Base-by-base conservation (phyloP, 768 basidiomycete species). In the Erythrobasidium yunnanense region DNA sequence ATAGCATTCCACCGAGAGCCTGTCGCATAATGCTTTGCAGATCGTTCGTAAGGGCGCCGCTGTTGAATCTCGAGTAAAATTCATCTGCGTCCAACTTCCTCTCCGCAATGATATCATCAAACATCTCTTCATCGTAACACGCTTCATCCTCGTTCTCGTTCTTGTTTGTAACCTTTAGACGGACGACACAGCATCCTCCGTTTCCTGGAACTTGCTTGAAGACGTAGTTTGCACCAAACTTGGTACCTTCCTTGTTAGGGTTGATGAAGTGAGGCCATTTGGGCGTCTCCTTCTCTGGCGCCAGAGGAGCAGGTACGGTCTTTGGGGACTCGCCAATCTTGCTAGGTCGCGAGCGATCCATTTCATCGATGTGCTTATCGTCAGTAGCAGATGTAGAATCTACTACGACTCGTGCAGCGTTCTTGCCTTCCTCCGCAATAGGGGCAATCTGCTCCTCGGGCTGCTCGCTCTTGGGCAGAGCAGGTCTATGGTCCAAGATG, bases 11-110 rank as follows among this genome's bases (percentile, higher is more conserved):
- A 22, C 84, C 84, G 53, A 99, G 78, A 22, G 92, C 95, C 77
- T 97, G 95, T 68, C 95, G 81, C 89, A 89, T 95, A 70, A 99
- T 87, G 76, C 93, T 92, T 75, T 84, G 85, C 71, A 97, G 78
- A 77, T 99, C 95, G 66, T 95, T 90, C 72, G 83, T 88, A 73
- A 93, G 85, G 15, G 87, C 84, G 2, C 90, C 90, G 70, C 85
- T 81, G 42, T 85, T 84, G 58, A 97, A 81, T 3, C 82, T 80
- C 42, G 81, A 80, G 76, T 96, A 99, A 75, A 99, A 99, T 77
- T 99, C 95, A 75, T 97, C 90, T 4, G 91, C 90, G 75, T 99
- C 95, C 70, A 86, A 82, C 55, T 92, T 81, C 49, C 95, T 81
- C 75, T 91, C 90, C 71, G 97, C 93, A 25, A 99, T 81, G 34